Evolutionary conservation across 208 protist genomes (phyloP).

Genomic region (Endotrypanum monterogeii): DNA sequence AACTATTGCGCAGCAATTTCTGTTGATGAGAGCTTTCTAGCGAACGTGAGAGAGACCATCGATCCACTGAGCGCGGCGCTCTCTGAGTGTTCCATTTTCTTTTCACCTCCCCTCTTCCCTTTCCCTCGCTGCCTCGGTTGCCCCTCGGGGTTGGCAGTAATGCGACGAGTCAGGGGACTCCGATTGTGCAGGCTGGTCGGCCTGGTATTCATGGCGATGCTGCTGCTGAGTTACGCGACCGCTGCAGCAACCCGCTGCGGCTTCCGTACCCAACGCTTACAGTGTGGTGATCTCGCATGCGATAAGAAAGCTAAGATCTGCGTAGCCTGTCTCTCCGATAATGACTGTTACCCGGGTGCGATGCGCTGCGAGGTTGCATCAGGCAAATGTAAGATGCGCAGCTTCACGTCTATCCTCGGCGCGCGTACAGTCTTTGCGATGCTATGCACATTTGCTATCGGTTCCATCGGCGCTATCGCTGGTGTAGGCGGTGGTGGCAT

Average conservation of each 20-base stretch:
- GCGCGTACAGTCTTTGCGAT: conserved; percentile 46
- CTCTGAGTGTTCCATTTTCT: background rate
- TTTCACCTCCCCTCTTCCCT: background rate
- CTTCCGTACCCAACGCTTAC: conserved; percentile 62
- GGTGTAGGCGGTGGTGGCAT: conserved; percentile 87
- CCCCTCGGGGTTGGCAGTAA: background rate
- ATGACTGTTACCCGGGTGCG: conserved; percentile 63
- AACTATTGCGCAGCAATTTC: background rate
- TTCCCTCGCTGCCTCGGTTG: background rate
- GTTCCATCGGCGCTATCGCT: conserved; percentile 74
- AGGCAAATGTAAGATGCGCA: conserved; percentile 51
- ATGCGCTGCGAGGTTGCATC: conserved; percentile 45
- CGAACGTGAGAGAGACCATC: background rate
- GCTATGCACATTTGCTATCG: conserved; percentile 52
- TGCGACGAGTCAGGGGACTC: background rate
- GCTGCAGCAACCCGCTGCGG: conserved; percentile 34
- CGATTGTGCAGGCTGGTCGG: conserved; percentile 2
- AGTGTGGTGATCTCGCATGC: conserved; percentile 69
- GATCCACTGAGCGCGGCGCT: background rate
- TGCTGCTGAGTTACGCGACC: conserved; percentile 4
- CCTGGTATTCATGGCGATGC: conserved; percentile 8
- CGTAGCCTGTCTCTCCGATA: conserved; percentile 43
- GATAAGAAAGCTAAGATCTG: conserved; percentile 40
- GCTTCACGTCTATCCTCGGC: conserved; percentile 34
- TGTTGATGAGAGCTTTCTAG: background rate